phyloP scores from a whole-genome alignment of 176 grass and related monocot genomes.

The Olyra latifolia region DNA sequence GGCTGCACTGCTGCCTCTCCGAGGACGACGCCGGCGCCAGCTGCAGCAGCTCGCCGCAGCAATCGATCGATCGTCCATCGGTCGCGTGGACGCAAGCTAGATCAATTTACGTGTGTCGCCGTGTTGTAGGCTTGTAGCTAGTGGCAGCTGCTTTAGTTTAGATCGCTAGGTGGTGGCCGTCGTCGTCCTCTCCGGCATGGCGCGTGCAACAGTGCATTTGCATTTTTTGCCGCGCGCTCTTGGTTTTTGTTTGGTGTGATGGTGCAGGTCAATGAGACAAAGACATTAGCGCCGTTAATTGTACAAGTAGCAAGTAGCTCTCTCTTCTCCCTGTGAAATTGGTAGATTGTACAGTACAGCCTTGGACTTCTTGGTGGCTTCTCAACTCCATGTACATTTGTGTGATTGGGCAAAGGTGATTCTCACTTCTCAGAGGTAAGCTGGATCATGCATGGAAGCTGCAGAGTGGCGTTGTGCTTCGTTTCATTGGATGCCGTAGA shows the following conservation, averaged over 20 bases:
- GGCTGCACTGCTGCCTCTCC: slow-evolving; percentile 50
- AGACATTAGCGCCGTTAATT: neutral
- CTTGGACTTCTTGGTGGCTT: slow-evolving; percentile 7
- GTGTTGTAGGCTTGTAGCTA: neutral
- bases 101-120: neutral
- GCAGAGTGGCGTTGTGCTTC: neutral
- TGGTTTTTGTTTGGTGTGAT: slow-evolving; percentile 19
- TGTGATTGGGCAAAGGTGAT: slow-evolving; percentile 11
- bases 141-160: neutral
- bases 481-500: slow-evolving; percentile 10
- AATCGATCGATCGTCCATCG: neutral
- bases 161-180: neutral
- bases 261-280: slow-evolving; percentile 9
- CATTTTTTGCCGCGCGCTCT: slow-evolving; percentile 17
- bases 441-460: neutral
- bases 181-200: neutral
- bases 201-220: neutral
- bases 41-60: slow-evolving; percentile 37
- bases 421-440: neutral
- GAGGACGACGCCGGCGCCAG: slow-evolving; percentile 43
- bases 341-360: slow-evolving; percentile 32
- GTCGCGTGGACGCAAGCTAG: neutral
- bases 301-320: neutral
- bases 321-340: neutral
- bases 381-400: neutral